Conservation (phyloP, 73 alveolate species). For the Paramecium pentaurelia region DNA sequence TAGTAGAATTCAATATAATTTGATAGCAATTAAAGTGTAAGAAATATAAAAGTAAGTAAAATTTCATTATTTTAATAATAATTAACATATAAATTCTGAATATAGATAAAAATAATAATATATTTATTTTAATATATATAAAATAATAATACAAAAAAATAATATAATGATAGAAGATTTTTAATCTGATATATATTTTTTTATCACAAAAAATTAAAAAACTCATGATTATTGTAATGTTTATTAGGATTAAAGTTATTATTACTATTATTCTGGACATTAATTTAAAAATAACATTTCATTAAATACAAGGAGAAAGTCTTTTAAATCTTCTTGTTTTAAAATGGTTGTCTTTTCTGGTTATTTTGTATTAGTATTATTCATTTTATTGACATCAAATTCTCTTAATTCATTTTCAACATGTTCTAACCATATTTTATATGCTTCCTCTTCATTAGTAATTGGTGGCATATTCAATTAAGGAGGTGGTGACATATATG, state of each 20-base stretch:
- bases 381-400: neutral
- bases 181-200: neutral
- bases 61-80: neutral
- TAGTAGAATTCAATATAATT: neutral
- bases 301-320: conserved; percentile 2
- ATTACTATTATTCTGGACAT: neutral
- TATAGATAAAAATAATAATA: too few relatives aligned
- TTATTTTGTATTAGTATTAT: neutral
- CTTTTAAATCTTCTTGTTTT: conserved; percentile 36
- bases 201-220: neutral
- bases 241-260: neutral
- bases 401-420: conserved; percentile 10
- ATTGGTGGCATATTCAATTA: conserved; percentile 17
- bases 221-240: neutral
- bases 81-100: too few relatives aligned
- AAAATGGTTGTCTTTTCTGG: neutral
- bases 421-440: conserved; percentile 9
- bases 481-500: conserved; percentile 40
- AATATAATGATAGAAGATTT: too few relatives aligned
- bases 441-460: conserved; percentile 1
- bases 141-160: too few relatives aligned
- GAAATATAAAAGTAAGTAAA: neutral
- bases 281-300: conserved; percentile 27
- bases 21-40: neutral
- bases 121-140: too few relatives aligned